Percentiles rank a stretch among this genome's conserved stretches.
phyloP scores from a whole-genome alignment of 441 rosid genomes.

The Mallotus japonicus region DNA sequence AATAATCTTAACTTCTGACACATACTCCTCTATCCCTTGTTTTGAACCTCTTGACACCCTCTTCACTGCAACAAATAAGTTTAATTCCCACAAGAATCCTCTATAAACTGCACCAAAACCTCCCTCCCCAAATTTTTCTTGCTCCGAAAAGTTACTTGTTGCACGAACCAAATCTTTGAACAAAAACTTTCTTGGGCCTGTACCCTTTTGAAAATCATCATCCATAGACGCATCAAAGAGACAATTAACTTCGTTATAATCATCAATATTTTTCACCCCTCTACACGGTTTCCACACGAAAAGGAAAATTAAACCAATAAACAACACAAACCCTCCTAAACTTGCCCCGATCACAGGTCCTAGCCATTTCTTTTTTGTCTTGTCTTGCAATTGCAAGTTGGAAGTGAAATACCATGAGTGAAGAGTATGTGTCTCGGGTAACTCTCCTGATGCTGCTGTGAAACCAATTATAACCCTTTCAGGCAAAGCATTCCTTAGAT shows the following conservation, averaged over 20 bases:
- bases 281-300: too few relatives aligned
- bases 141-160: conserved; percentile 30
- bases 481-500: conserved; percentile 18
- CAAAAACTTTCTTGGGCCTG: conserved; percentile 34
- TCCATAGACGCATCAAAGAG: not conserved
- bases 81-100: conserved; percentile 22
- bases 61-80: conserved; percentile 30
- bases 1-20: conserved; percentile 36
- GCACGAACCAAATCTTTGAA: conserved; percentile 26
- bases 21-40: conserved; percentile 35
- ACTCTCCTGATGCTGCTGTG: conserved; percentile 26
- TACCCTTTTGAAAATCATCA: conserved; percentile 25
- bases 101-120: conserved; percentile 38
- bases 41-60: conserved; percentile 29
- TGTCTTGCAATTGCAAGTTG: conserved; percentile 14
- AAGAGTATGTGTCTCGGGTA: conserved; percentile 14
- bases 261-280: too few relatives aligned
- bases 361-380: not conserved
- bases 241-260: not conserved
- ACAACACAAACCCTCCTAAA: too few relatives aligned
- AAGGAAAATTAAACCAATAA: too few relatives aligned
- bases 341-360: too few relatives aligned
- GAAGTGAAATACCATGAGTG: conserved; percentile 34
- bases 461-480: conserved; percentile 37
- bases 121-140: conserved; percentile 37